A percentile compares a stretch with the other conserved stretches of the same genome.
Conservation (phyloP, 768 basidiomycete genomes). For the Rhizopogon vulgaris region DNA sequence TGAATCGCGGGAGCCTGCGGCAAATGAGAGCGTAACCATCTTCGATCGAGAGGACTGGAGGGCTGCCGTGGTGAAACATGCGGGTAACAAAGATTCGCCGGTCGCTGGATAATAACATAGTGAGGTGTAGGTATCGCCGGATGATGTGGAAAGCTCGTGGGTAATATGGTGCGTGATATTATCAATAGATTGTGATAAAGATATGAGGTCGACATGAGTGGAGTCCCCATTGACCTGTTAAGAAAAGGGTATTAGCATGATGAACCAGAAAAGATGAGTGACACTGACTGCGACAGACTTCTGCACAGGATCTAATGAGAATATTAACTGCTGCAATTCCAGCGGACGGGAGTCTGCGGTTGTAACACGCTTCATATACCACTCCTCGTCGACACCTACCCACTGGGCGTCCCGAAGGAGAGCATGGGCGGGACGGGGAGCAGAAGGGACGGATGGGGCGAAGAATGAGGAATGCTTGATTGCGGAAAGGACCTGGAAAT, state of each 20-base stretch:
- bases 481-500: slow-evolving; percentile 88
- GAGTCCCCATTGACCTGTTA: slow-evolving; percentile 24
- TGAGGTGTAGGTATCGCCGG: slow-evolving; percentile 42
- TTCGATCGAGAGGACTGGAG: slow-evolving; percentile 30
- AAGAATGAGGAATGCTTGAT: slow-evolving; percentile 87
- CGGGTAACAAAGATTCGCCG: slow-evolving; percentile 7
- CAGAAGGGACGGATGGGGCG: slow-evolving; percentile 42
- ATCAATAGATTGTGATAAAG: slow-evolving; percentile 36
- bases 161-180: slow-evolving; percentile 49
- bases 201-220: slow-evolving; percentile 33
- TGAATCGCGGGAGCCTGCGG: slow-evolving; percentile 42
- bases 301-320: slow-evolving; percentile 40
- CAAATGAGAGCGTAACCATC: slow-evolving; percentile 47
- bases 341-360: slow-evolving; percentile 33
- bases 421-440: slow-evolving; percentile 52
- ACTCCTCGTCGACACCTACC: slow-evolving; percentile 54
- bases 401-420: slow-evolving; percentile 52
- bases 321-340: slow-evolving; percentile 72
- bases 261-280: neutral
- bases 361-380: slow-evolving; percentile 32
- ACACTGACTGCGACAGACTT: slow-evolving; percentile 32
- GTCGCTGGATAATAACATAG: slow-evolving; percentile 42
- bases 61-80: slow-evolving; percentile 37
- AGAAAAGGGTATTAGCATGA: neutral
- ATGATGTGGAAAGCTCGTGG: slow-evolving; percentile 30